These are phyloP conservation scores for Ulota crispa DNA, from an alignment of 225 moss, liverwort and hornwort species.

Conservation along the genomic window DNA sequence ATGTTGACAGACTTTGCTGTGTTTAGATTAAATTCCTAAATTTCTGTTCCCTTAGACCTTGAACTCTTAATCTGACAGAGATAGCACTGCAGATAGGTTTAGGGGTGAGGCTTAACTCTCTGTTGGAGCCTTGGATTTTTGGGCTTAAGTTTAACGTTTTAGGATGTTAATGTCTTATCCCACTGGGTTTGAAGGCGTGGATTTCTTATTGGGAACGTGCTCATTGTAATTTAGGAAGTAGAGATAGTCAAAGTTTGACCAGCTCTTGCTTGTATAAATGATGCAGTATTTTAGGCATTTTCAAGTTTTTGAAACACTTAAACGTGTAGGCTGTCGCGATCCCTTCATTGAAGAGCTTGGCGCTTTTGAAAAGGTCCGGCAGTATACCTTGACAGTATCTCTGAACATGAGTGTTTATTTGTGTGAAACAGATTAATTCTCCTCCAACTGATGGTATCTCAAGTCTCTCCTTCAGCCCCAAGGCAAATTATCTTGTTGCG, in stretches of 20 bases:
- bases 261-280: neutral
- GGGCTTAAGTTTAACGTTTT: neutral
- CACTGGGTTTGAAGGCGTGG: neutral
- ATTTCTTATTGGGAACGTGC: neutral
- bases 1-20: neutral
- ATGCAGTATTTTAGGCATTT: neutral
- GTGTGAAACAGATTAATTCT: conserved; percentile 64
- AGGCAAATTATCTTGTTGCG: conserved; percentile 90
- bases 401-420: neutral
- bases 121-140: neutral
- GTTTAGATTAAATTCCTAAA: neutral
- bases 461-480: conserved; percentile 84
- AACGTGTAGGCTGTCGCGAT: neutral
- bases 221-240: neutral
- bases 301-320: neutral
- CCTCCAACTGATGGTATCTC: conserved; percentile 90
- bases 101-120: neutral
- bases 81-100: neutral
- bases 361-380: neutral
- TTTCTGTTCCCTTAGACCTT: neutral
- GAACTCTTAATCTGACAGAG: neutral
- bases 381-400: neutral
- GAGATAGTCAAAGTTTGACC: neutral
- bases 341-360: neutral
- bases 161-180: neutral